Percentiles rank a stretch among this genome's conserved stretches.
phyloP scores from a whole-genome alignment of 768 basidiomycete genomes.

The Suillus tomentosus region DNA sequence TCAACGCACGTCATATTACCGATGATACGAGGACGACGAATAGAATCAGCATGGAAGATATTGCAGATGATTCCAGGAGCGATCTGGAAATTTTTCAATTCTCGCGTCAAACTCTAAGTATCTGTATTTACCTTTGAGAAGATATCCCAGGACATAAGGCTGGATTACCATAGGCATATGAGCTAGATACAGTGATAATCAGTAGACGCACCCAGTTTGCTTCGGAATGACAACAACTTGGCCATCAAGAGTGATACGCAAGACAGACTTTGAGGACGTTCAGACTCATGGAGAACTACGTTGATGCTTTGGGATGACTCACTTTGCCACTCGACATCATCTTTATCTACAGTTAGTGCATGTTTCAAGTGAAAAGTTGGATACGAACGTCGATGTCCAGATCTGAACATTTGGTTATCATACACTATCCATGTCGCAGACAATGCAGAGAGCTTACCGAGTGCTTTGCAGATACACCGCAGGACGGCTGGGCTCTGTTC shows the following conservation, averaged over 20 bases:
- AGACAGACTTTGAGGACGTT: slow-evolving; percentile 15
- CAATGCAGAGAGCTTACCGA: slow-evolving; percentile 37
- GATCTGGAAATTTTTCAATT: slow-evolving; percentile 31
- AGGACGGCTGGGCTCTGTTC: slow-evolving; percentile 36
- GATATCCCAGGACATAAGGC: slow-evolving; percentile 36
- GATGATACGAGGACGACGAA: slow-evolving; percentile 21
- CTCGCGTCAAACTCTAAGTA: slow-evolving; percentile 21
- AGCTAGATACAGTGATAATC: not conserved
- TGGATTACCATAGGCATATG: slow-evolving; percentile 15
- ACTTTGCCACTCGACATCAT: slow-evolving; percentile 43
- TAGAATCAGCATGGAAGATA: slow-evolving; percentile 46
- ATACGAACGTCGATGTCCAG: slow-evolving; percentile 31
- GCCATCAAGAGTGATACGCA: slow-evolving; percentile 11
- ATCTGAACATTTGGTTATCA: slow-evolving; percentile 35
- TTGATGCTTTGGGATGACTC: slow-evolving; percentile 16
- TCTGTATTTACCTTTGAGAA: slow-evolving; percentile 20
- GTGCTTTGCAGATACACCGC: slow-evolving; percentile 48
- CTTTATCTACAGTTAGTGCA: slow-evolving; percentile 38
- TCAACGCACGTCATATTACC: slow-evolving; percentile 16
- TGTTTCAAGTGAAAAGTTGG: slow-evolving; percentile 43
- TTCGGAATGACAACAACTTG: slow-evolving; percentile 14
- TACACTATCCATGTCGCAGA: slow-evolving; percentile 24
- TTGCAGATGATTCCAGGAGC: slow-evolving; percentile 45
- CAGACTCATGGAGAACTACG: not conserved
- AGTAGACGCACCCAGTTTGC: slow-evolving; percentile 23